Percentiles rank a stretch among this genome's conserved stretches.
Evolutionary conservation across 2,329 filamentous ascomycete species (phyloP).

Genomic region (Ascochyta lentis): DNA sequence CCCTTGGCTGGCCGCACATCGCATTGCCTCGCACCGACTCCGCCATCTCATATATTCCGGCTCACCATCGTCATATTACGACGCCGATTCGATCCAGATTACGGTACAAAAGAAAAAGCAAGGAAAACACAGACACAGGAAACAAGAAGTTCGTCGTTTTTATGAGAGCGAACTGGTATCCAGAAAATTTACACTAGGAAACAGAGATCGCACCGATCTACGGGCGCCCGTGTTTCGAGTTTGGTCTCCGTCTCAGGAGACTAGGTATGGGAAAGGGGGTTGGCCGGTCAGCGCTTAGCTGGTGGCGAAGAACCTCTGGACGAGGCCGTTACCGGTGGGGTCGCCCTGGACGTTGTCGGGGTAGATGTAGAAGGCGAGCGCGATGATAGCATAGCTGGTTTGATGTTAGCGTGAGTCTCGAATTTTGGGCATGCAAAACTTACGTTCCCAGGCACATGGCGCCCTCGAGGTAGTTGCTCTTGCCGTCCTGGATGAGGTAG

Average conservation of each 20-base stretch:
- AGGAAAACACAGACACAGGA: conserved; percentile 1
- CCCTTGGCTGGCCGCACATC: no score
- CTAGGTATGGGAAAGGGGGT: background rate
- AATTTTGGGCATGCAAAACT: conserved; percentile 20
- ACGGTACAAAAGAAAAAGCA: conserved; percentile 4
- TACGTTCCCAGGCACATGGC: conserved; percentile 62
- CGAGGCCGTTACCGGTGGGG: conserved; percentile 34
- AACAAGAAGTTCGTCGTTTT: background rate
- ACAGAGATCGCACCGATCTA: background rate
- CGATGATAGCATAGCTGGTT: conserved; percentile 63
- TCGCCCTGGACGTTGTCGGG: conserved; percentile 57
- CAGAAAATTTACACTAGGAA: conserved; percentile 10
- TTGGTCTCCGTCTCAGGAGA: background rate
- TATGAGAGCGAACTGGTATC: background rate
- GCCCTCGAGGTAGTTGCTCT: conserved; percentile 87
- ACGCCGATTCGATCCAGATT: no score
- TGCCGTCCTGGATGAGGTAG: conserved; percentile 83
- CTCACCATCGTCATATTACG: no score
- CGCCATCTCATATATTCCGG: no score
- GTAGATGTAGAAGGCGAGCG: conserved; percentile 66
- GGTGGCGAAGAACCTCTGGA: conserved; percentile 37
- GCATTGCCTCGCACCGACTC: no score
- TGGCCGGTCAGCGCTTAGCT: conserved; percentile 10
- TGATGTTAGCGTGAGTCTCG: conserved; percentile 8
- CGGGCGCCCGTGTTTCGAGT: background rate